Evolutionary conservation across 1,284 basidiomycete genomes (phyloP).

Genomic region (Ustilago bromivora): DNA sequence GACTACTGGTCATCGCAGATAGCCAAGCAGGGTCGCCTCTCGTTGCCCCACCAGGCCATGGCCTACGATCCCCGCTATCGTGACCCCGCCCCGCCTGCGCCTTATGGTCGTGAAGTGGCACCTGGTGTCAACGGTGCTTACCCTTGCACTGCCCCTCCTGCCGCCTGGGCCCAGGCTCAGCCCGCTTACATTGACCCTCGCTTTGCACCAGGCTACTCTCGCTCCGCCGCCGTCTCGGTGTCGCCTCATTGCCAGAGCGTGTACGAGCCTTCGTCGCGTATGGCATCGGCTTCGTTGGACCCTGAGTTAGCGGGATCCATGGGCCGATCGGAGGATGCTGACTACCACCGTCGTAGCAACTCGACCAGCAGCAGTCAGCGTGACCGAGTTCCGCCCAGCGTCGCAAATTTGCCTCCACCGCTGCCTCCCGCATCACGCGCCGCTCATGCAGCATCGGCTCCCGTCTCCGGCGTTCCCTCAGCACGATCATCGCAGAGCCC

Average conservation of each 20-base stretch:
- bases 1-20: slow-evolving; percentile 52
- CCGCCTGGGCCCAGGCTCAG: slow-evolving; percentile 30
- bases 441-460: slow-evolving; percentile 36
- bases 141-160: slow-evolving; percentile 24
- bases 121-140: slow-evolving; percentile 18
- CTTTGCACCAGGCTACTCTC: slow-evolving; percentile 35
- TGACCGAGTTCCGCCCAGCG: slow-evolving; percentile 25
- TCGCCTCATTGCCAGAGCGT: slow-evolving; percentile 30
- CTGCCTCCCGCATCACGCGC: slow-evolving; percentile 19
- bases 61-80: slow-evolving; percentile 37
- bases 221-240: slow-evolving; percentile 34
- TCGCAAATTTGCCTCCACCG: slow-evolving; percentile 26
- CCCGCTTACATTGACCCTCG: slow-evolving; percentile 36
- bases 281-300: slow-evolving; percentile 32
- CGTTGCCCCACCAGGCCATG: slow-evolving; percentile 28
- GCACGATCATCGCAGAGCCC: slow-evolving; percentile 52
- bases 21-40: slow-evolving; percentile 42
- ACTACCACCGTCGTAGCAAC: slow-evolving; percentile 40
- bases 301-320: slow-evolving; percentile 32
- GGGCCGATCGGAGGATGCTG: slow-evolving; percentile 8
- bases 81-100: slow-evolving; percentile 44
- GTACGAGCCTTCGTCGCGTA: slow-evolving; percentile 29
- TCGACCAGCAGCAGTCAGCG: slow-evolving; percentile 49
- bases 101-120: slow-evolving; percentile 27
- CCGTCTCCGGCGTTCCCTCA: slow-evolving; percentile 42